These are phyloP conservation scores for Chlamydomonas schloesseri DNA, from an alignment of 139 green algal species.

Conservation along the genomic window DNA sequence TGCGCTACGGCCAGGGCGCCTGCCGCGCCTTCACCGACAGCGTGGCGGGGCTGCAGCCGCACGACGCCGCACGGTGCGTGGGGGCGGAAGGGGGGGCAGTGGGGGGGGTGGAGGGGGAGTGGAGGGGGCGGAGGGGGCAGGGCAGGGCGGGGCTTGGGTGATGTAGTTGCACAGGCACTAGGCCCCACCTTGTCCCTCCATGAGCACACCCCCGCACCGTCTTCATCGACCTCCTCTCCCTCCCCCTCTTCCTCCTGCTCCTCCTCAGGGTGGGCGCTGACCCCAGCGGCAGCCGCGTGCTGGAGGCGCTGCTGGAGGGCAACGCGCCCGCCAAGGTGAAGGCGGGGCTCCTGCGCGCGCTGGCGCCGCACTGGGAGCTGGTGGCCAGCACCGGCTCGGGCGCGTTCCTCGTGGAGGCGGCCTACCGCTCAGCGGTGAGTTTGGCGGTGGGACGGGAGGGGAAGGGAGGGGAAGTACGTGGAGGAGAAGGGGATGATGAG, in stretches of 20 bases:
- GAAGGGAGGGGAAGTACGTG: no score
- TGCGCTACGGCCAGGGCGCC: conserved; percentile 46
- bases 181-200: background rate
- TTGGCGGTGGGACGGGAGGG: background rate
- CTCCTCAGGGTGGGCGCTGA: conserved; percentile 55
- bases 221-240: no score
- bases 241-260: no score
- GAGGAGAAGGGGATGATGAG: no score
- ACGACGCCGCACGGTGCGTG: conserved; percentile 13
- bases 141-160: background rate
- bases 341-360: conserved; percentile 55
- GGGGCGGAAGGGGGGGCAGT: background rate
- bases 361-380: conserved; percentile 43
- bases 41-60: conserved; percentile 37
- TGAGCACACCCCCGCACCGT: background rate
- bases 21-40: conserved; percentile 57
- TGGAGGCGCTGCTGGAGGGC: conserved; percentile 72
- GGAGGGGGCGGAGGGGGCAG: no score
- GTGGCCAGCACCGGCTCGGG: conserved; percentile 31
- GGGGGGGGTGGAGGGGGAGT: background rate
- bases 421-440: conserved; percentile 25
- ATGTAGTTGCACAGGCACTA: no score
- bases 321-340: conserved; percentile 61
- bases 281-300: conserved; percentile 70
- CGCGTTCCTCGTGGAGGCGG: conserved; percentile 41